Percentiles rank a stretch among this genome's conserved stretches.
These are phyloP conservation scores for Cryptococcus sp. DNA, from an alignment of 1,284 basidiomycete genomes.

Conservation along the genomic window DNA sequence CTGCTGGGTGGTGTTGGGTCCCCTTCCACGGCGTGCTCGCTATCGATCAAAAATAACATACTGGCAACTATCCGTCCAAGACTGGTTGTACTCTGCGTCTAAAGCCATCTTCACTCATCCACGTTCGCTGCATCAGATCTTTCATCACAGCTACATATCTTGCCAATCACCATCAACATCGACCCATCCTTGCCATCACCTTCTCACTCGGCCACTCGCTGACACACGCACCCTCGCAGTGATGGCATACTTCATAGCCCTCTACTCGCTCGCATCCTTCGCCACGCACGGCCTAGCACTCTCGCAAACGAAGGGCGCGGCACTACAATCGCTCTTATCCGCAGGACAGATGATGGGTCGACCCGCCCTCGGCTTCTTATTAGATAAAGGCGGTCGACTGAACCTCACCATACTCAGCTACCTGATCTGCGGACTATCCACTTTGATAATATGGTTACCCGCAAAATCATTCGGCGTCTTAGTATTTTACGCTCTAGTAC, in stretches of 20 bases:
- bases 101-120: too few species aligned
- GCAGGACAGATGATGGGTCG: constrained; percentile 56
- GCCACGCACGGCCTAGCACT: constrained; percentile 52
- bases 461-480: constrained; percentile 51
- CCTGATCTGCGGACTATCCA: constrained; percentile 50
- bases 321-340: constrained; percentile 53
- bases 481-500: constrained; percentile 51
- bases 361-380: constrained; percentile 49
- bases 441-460: constrained; percentile 54
- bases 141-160: background rate
- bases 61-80: too few species aligned
- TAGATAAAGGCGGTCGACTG: constrained; percentile 52
- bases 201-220: background rate
- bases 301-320: constrained; percentile 52
- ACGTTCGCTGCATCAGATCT: too few species aligned
- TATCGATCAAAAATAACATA: too few species aligned
- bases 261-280: constrained; percentile 55
- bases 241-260: constrained; percentile 55
- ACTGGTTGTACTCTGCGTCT: too few species aligned
- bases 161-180: background rate
- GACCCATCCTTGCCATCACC: background rate
- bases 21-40: too few species aligned
- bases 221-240: constrained; percentile 21
- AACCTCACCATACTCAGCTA: constrained; percentile 53
- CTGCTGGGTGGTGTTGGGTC: background rate